These are phyloP conservation scores for Tilletiaria anomala DNA, from an alignment of 1,284 basidiomycete genomes.

Conservation along the genomic window DNA sequence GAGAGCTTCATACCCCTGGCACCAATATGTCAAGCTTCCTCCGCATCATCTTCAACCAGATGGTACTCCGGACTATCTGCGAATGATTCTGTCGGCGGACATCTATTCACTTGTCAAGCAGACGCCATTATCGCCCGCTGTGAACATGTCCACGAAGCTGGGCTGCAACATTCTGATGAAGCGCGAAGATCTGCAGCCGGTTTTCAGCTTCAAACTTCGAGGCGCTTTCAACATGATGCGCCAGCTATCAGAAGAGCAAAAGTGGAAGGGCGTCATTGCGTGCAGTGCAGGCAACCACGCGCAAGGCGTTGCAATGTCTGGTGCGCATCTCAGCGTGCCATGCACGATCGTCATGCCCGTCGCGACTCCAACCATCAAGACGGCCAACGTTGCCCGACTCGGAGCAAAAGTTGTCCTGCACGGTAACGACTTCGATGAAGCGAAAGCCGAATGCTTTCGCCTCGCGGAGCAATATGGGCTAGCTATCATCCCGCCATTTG, in stretches of 20 bases:
- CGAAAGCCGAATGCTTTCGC: slow-evolving; percentile 82
- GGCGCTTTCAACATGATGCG: slow-evolving; percentile 99
- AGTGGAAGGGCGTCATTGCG: slow-evolving; percentile 94
- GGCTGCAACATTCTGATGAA: slow-evolving; percentile 93
- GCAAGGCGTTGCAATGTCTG: slow-evolving; percentile 91
- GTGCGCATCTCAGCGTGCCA: slow-evolving; percentile 67
- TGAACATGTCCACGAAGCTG: slow-evolving; percentile 68
- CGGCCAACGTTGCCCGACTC: slow-evolving; percentile 76
- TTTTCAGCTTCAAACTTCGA: slow-evolving; percentile 86
- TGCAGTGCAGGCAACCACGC: slow-evolving; percentile 98
- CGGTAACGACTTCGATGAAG: slow-evolving; percentile 87
- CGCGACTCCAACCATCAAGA: slow-evolving; percentile 90
- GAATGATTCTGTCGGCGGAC: slow-evolving; percentile 79
- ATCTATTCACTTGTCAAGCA: slow-evolving; percentile 87
- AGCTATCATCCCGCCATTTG: slow-evolving; percentile 89
- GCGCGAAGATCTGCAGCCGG: slow-evolving; percentile 84
- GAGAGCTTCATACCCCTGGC: not conserved
- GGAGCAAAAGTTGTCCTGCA: slow-evolving; percentile 88
- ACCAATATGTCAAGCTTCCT: slow-evolving; percentile 52
- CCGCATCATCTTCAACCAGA: slow-evolving; percentile 54
- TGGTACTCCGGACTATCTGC: slow-evolving; percentile 77
- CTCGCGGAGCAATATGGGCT: slow-evolving; percentile 63
- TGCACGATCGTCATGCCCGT: slow-evolving; percentile 98
- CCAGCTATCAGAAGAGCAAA: slow-evolving; percentile 66
- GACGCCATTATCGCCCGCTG: slow-evolving; percentile 75